A percentile compares a stretch with the other conserved stretches of the same genome.
phyloP scores from a whole-genome alignment of 305 asterid genomes.

The Andrographis paniculata region DNA sequence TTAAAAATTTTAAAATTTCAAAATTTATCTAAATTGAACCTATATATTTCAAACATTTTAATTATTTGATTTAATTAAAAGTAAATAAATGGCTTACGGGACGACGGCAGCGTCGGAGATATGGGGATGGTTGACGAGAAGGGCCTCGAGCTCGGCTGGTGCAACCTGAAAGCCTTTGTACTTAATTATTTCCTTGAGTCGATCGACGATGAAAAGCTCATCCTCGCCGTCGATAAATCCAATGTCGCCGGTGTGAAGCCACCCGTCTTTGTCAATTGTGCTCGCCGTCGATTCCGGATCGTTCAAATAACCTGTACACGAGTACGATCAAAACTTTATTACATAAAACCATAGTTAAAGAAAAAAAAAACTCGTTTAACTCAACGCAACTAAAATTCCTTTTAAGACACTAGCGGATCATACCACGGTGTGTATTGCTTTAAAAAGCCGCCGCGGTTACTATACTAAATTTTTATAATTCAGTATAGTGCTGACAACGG shows the following conservation, averaged over 20 bases:
- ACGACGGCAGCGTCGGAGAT: conserved; percentile 82
- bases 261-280: conserved; percentile 70
- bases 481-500: too few relatives aligned
- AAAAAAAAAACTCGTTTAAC: too few relatives aligned
- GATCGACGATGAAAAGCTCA: conserved; percentile 81
- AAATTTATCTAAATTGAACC: not conserved
- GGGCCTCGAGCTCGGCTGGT: conserved; percentile 85
- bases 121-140: conserved; percentile 49
- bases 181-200: conserved; percentile 72
- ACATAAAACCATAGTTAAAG: too few relatives aligned
- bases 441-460: too few relatives aligned
- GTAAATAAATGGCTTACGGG: conserved; percentile 33
- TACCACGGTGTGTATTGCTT: too few relatives aligned
- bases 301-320: conserved; percentile 58
- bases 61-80: too few relatives aligned
- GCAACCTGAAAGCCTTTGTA: conserved; percentile 94
- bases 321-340: not conserved
- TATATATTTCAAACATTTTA: too few relatives aligned
- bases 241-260: conserved; percentile 84
- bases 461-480: too few relatives aligned
- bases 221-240: conserved; percentile 73
- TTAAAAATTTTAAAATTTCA: too few relatives aligned
- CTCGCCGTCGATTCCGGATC: conserved; percentile 52
- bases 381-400: too few relatives aligned
- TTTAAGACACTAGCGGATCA: too few relatives aligned